Conservation (phyloP, 2,329 filamentous ascomycete species). For the Fusarium proliferatum region DNA sequence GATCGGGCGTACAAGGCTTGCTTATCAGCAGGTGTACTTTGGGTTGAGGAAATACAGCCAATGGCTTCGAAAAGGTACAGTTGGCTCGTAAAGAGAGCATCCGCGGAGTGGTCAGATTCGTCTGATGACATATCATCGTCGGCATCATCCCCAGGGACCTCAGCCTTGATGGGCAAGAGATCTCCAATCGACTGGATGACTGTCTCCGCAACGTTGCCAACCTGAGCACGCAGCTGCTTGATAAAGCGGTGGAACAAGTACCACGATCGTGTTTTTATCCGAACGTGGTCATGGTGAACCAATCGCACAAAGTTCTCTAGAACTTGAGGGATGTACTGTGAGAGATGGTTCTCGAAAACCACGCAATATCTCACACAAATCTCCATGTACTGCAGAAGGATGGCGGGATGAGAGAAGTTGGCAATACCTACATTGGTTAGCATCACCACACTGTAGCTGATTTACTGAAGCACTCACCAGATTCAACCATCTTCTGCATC, state of each 20-base stretch:
- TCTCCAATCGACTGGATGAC: constrained; percentile 92
- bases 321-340: constrained; percentile 81
- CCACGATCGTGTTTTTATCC: constrained; percentile 92
- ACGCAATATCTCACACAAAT: constrained; percentile 93
- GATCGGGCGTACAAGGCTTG: constrained; percentile 88
- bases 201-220: constrained; percentile 90
- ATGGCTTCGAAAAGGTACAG: constrained; percentile 95
- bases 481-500: constrained; percentile 96
- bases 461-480: constrained; percentile 68
- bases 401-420: constrained; percentile 87
- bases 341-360: constrained; percentile 87
- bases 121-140: constrained; percentile 97
- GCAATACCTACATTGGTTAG: constrained; percentile 73
- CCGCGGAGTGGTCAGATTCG: constrained; percentile 88
- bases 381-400: constrained; percentile 97
- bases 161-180: constrained; percentile 89
- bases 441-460: background rate
- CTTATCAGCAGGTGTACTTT: constrained; percentile 80
- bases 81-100: constrained; percentile 90
- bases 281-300: constrained; percentile 87
- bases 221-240: constrained; percentile 83
- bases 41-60: constrained; percentile 88
- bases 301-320: constrained; percentile 92
- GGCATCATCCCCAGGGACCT: constrained; percentile 78
- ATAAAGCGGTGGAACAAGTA: constrained; percentile 95